These are phyloP conservation scores for Dictyostelium capitatum DNA, from an alignment of 78 protist genomes.

Conservation along the genomic window DNA sequence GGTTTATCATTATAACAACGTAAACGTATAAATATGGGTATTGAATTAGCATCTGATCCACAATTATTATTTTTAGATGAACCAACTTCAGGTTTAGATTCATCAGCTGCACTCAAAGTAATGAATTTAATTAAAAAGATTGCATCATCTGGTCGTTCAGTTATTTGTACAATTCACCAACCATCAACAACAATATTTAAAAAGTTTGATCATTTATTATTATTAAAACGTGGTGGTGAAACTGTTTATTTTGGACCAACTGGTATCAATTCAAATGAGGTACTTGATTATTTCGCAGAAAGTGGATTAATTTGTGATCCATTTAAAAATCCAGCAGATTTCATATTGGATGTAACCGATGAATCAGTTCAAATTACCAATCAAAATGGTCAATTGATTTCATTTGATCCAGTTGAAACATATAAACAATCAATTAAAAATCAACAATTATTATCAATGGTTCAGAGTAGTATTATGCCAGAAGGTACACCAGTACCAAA, in stretches of 20 bases:
- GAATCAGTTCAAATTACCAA: not conserved
- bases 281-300: constrained; percentile 25
- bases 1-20: constrained; percentile 83
- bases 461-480: constrained; percentile 26
- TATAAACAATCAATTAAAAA: not conserved
- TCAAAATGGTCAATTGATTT: not conserved
- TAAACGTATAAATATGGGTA: constrained; percentile 82
- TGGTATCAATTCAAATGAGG: constrained; percentile 20
- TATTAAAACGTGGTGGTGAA: constrained; percentile 89
- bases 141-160: constrained; percentile 49
- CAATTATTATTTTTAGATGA: constrained; percentile 82
- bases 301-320: constrained; percentile 56
- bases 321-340: constrained; percentile 83
- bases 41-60: constrained; percentile 86
- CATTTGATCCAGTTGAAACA: constrained; percentile 30
- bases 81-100: constrained; percentile 82
- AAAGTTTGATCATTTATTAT: constrained; percentile 82
- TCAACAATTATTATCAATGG: not conserved
- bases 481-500: not conserved
- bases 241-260: constrained; percentile 84
- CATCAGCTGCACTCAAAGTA: constrained; percentile 67
- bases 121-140: constrained; percentile 72
- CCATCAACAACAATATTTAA: constrained; percentile 85
- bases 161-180: constrained; percentile 93
- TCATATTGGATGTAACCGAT: constrained; percentile 64